Evolutionary conservation across 306 rosid genomes (phyloP).

Genomic region (Dryas alaskensis): DNA sequence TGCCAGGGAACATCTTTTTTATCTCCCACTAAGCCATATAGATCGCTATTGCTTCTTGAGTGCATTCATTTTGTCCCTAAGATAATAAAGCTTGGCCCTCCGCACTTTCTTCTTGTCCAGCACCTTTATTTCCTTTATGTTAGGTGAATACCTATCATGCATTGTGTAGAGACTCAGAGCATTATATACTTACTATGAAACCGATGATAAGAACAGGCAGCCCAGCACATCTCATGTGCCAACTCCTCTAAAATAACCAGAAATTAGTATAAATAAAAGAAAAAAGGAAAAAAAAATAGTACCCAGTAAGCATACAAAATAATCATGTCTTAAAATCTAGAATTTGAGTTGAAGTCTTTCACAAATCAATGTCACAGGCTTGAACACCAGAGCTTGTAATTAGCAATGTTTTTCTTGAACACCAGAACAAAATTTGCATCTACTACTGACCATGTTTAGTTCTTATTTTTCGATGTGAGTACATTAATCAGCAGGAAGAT

Average conservation of each 20-base stretch:
- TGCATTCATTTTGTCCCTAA: slow-evolving; percentile 87
- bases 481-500: background rate
- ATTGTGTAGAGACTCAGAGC: slow-evolving; percentile 17
- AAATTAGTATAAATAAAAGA: background rate
- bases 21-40: slow-evolving; percentile 6
- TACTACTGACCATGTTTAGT: background rate
- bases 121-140: slow-evolving; percentile 94
- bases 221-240: background rate
- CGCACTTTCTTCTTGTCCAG: slow-evolving; percentile 91
- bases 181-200: slow-evolving; percentile 12
- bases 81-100: slow-evolving; percentile 93
- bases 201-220: background rate
- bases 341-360: background rate
- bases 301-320: background rate
- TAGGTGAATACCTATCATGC: slow-evolving; percentile 88
- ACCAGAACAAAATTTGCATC: background rate
- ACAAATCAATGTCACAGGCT: background rate
- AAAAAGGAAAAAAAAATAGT: background rate
- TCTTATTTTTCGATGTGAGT: background rate
- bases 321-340: background rate
- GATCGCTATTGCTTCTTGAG: slow-evolving; percentile 51
- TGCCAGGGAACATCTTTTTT: background rate
- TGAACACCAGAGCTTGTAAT: background rate
- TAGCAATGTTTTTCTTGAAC: background rate
- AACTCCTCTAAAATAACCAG: background rate